These are phyloP conservation scores for Dinochytrium kinnereticum DNA, from an alignment of 371 early-diverging fungal species.

Conservation along the genomic window DNA sequence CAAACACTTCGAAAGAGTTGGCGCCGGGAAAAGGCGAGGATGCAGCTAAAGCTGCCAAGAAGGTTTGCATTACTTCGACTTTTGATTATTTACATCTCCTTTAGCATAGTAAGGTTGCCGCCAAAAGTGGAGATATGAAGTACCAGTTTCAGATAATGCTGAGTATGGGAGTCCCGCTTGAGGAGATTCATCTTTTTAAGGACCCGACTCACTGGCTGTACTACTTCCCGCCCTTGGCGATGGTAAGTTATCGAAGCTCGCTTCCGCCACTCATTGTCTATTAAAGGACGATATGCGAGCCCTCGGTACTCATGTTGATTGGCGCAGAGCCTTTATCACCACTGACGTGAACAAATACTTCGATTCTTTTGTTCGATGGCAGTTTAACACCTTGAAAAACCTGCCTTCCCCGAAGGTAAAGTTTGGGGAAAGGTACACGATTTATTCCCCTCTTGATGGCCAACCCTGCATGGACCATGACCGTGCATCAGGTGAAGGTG, in stretches of 20 bases:
- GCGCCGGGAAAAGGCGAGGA: conserved; percentile 56
- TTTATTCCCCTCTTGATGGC: conserved; percentile 96
- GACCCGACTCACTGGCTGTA: conserved; percentile 96
- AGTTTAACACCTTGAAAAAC: conserved; percentile 91
- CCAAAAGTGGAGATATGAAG: conserved; percentile 84
- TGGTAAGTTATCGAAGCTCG: conserved; percentile 47
- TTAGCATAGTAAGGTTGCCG: conserved; percentile 82
- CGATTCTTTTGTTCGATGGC: conserved; percentile 99
- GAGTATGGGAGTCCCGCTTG: conserved; percentile 85
- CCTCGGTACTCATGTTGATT: conserved; percentile 95
- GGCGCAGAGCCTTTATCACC: conserved; percentile 99
- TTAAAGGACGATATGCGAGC: conserved; percentile 76
- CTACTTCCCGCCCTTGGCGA: conserved; percentile 95
- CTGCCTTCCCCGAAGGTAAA: conserved; percentile 78
- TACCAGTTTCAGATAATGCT: conserved; percentile 98
- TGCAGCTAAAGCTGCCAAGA: conserved; percentile 68
- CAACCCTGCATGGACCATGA: conserved; percentile 99
- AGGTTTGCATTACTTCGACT: conserved; percentile 36
- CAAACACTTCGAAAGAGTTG: no score
- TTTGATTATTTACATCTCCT: no score
- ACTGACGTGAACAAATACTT: conserved; percentile 99
- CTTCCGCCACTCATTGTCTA: neutral
- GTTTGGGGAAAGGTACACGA: conserved; percentile 99
- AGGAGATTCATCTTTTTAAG: conserved; percentile 94
- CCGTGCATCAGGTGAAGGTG: conserved; percentile 96